phyloP scores from a whole-genome alignment of 805 yeast species.

The Naumovozyma baii region DNA sequence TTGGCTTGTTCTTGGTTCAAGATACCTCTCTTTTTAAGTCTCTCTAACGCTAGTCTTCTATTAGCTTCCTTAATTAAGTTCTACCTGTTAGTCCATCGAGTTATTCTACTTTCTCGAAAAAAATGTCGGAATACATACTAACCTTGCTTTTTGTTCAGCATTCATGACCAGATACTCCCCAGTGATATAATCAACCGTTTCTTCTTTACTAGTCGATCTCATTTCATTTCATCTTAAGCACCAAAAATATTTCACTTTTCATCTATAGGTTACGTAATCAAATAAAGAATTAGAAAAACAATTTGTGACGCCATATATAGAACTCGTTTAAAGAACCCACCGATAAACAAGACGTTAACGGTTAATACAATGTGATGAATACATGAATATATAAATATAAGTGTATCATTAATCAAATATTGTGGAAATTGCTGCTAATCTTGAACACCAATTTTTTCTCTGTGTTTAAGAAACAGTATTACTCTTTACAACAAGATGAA shows the following conservation, averaged over 20 bases:
- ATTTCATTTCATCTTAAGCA: background rate
- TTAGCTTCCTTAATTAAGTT: no score
- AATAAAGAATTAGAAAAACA: background rate
- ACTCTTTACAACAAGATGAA: constrained; percentile 19
- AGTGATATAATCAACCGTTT: no score
- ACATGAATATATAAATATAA: no score
- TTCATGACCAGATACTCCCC: constrained; percentile 18
- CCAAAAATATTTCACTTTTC: no score
- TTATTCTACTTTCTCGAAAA: constrained; percentile 1
- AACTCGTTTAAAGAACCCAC: background rate
- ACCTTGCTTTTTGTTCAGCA: constrained; percentile 27
- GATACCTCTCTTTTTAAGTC: constrained; percentile 41
- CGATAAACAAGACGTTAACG: background rate
- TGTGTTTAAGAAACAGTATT: no score
- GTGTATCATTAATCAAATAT: no score
- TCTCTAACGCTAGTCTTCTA: constrained; percentile 50
- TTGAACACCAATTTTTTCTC: no score
- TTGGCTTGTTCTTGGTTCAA: constrained; percentile 15
- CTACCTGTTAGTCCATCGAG: background rate
- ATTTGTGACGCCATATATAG: background rate
- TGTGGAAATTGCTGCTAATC: no score
- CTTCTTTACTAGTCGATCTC: background rate
- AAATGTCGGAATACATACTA: no score
- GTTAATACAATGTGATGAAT: no score
- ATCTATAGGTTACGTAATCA: no score